Evolutionary conservation across 2,329 filamentous ascomycete species (phyloP).

Genomic region (Teratosphaeria gauchensis): DNA sequence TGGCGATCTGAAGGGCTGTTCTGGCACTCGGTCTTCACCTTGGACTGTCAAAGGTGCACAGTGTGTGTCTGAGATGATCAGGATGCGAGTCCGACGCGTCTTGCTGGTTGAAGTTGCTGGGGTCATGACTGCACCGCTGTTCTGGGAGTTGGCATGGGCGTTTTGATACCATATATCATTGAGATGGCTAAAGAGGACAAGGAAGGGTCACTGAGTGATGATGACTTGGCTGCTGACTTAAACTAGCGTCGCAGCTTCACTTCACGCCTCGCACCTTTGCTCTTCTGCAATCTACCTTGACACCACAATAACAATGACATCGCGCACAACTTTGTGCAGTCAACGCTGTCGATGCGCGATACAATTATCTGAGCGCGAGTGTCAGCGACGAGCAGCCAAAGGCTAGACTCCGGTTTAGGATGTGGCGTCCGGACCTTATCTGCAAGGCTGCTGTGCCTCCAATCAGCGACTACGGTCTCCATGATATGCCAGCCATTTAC

Average conservation of each 20-base stretch:
- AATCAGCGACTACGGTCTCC: not conserved
- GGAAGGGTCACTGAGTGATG: no score
- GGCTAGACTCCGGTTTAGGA: not conserved
- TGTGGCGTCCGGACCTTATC: not conserved
- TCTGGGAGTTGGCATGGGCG: not conserved
- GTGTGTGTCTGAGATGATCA: conserved; percentile 39
- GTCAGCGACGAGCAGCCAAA: not conserved
- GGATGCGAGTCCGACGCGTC: conserved; percentile 26
- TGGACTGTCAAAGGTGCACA: conserved; percentile 8
- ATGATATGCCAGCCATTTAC: not conserved
- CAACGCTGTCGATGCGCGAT: not conserved
- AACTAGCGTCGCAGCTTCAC: not conserved
- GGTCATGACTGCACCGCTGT: not conserved
- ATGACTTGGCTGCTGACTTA: not conserved
- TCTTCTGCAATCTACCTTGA: not conserved
- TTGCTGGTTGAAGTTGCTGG: not conserved
- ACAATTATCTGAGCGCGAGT: not conserved
- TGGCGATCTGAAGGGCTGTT: conserved; percentile 24
- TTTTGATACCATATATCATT: not conserved
- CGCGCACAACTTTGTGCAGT: not conserved
- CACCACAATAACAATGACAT: not conserved
- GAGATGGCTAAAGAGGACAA: not conserved
- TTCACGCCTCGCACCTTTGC: not conserved
- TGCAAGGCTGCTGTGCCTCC: not conserved
- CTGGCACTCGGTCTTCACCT: not conserved